phyloP scores from a whole-genome alignment of 2,329 filamentous ascomycete genomes.

The Ophiostoma himal-ulmi region DNA sequence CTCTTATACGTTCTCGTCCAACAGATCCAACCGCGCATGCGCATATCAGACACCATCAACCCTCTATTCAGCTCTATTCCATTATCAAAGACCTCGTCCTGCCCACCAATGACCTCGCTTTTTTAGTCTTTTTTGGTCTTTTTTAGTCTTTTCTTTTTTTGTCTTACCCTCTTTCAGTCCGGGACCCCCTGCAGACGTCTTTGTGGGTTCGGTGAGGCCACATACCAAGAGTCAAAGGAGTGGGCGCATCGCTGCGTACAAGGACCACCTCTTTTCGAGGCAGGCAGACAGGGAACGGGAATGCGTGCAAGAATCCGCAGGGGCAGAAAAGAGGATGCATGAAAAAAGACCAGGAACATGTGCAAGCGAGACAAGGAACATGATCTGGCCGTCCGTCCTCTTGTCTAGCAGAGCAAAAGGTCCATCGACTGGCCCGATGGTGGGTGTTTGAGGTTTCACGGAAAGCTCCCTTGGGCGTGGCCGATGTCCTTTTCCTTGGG shows the following conservation, averaged over 20 bases:
- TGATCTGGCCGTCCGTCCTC: not conserved
- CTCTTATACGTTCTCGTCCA: slow-evolving; percentile 9
- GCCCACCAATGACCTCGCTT: not conserved
- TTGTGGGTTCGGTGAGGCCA: slow-evolving; percentile 8
- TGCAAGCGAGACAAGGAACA: slow-evolving; percentile 11
- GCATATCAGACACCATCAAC: not conserved
- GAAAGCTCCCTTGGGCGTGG: slow-evolving; percentile 1
- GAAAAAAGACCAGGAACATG: not conserved
- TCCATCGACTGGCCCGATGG: not conserved
- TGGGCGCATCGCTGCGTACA: not conserved
- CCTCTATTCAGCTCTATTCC: not conserved
- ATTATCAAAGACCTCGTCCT: not conserved
- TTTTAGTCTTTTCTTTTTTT: not conserved
- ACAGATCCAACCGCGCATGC: not conserved
- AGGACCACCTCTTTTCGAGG: not conserved
- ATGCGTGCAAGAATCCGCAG: not conserved
- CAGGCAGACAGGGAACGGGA: not conserved
- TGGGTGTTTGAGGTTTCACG: not conserved
- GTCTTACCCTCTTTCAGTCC: slow-evolving; percentile 8
- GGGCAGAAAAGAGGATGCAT: not conserved
- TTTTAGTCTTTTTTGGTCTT: no score
- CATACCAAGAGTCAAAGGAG: slow-evolving; percentile 2
- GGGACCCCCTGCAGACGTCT: slow-evolving; percentile 5
- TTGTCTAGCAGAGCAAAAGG: not conserved
- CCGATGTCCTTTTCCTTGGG: not conserved